A percentile compares a stretch with the other conserved stretches of the same genome.
These are phyloP conservation scores for Protomyces lactucae-debilis DNA, from an alignment of 1,139 yeast genomes.

Conservation along the genomic window DNA sequence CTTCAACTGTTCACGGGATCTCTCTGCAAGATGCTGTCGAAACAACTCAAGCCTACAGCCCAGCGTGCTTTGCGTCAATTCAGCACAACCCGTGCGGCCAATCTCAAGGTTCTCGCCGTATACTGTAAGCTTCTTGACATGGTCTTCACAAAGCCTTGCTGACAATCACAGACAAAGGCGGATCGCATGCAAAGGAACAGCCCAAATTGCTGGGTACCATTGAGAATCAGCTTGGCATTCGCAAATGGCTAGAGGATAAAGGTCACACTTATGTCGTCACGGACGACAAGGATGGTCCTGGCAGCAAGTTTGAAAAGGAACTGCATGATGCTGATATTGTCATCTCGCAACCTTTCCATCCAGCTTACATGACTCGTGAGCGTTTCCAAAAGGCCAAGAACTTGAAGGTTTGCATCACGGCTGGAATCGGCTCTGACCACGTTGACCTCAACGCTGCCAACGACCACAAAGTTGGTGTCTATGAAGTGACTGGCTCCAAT, in stretches of 20 bases:
- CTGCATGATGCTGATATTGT: conserved; percentile 68
- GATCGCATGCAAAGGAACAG: conserved; percentile 55
- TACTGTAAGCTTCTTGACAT: no score
- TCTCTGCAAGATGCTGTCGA: no score
- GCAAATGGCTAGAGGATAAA: conserved; percentile 56
- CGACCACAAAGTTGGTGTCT: conserved; percentile 56
- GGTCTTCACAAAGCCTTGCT: no score
- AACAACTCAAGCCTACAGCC: no score
- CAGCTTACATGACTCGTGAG: conserved; percentile 66
- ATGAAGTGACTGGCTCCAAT: conserved; percentile 79
- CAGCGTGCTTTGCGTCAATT: neutral
- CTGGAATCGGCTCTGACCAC: conserved; percentile 84
- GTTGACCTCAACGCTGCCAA: conserved; percentile 71
- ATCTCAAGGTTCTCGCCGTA: neutral
- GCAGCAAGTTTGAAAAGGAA: conserved; percentile 57
- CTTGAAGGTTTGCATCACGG: conserved; percentile 67
- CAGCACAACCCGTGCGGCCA: neutral
- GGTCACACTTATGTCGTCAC: conserved; percentile 70
- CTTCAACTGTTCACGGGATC: no score
- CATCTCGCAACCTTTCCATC: conserved; percentile 80
- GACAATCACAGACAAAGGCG: conserved; percentile 38
- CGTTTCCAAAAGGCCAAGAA: conserved; percentile 68
- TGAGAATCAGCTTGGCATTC: conserved; percentile 70
- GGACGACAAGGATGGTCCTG: conserved; percentile 62
- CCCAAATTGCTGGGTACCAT: conserved; percentile 61